Base-by-base conservation (phyloP, 306 rosid species). In the Castanea crenata region DNA sequence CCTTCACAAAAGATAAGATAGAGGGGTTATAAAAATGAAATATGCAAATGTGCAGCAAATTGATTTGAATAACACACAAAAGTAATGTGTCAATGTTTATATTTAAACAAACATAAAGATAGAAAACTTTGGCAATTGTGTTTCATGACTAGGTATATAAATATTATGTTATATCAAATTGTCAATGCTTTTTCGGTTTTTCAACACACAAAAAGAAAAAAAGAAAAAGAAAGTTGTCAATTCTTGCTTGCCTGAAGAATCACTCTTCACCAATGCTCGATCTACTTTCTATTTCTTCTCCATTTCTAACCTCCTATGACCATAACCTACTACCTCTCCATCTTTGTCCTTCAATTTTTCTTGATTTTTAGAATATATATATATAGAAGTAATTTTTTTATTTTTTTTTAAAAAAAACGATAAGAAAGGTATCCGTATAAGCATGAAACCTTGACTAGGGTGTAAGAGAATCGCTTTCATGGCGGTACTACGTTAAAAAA, bases 1-100 rank as follows among this genome's bases (percentile, higher is more conserved):
- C 85, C 49, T 69, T 41, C 51, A 71, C 70, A 61, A 20, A 32
- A 1, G 76, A 81, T 75, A 5, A 52, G 35, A 78, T 69, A 8
- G 70, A 77, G 75, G 29, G 79, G 54, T 69, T 44, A 79, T n/a
- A 7, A 6, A 51, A 19, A 41, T 13, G 3, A 51, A 57, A 70
- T 41, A 62, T 65, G 35, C 55, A 55, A 25, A 46, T 14, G 58
- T 25, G 13, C 34, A 71, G 18, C 38, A 62, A 27, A 27, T 3
- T 62, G 32, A 5, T 4, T 44, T 51, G 1, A 29, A n/a, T 51
- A 32, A 2, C 72, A 13, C 46, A 38, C 63, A 73, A 34, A 15
- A 29, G 54, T 3, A 49, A 49, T 49, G 54, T 12, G 54, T 12
- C 15, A 49, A 49, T 13, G 46, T 49, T 49, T 49, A 49, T 10